A percentile compares a stretch with the other conserved stretches of the same genome.
Conservation (phyloP, 1,284 basidiomycete species). For the Puccinia triticina region DNA sequence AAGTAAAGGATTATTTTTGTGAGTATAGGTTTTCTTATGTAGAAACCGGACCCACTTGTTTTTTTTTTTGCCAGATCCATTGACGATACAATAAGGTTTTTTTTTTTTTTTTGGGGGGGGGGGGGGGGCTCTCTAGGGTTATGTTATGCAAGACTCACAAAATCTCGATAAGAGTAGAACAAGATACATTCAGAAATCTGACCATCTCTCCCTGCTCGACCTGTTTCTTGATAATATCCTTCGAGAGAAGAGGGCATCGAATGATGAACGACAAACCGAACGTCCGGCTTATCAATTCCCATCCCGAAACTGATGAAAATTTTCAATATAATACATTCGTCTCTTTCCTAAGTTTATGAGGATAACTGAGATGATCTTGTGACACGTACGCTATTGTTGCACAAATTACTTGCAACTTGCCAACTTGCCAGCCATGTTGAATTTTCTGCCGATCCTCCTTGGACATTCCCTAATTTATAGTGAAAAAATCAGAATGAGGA, state of each 20-base stretch:
- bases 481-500: neutral
- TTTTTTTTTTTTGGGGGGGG: no score
- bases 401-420: constrained; percentile 78
- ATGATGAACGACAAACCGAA: constrained; percentile 77
- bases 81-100: neutral
- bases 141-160: constrained; percentile 13
- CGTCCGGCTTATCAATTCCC: constrained; percentile 91
- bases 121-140: no score
- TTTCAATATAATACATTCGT: neutral
- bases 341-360: no score
- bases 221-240: constrained; percentile 76
- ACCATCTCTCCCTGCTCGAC: constrained; percentile 78
- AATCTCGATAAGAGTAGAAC: constrained; percentile 50
- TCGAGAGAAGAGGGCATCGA: constrained; percentile 67
- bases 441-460: constrained; percentile 69
- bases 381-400: constrained; percentile 68
- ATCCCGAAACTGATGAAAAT: constrained; percentile 72
- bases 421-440: constrained; percentile 76
- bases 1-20: neutral
- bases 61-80: neutral
- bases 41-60: neutral
- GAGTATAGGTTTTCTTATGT: neutral
- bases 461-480: constrained; percentile 64
- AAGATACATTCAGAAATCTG: constrained; percentile 69
- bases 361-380: neutral